Conservation (phyloP, 2,329 filamentous ascomycete species). For the Venturia carpophila region DNA sequence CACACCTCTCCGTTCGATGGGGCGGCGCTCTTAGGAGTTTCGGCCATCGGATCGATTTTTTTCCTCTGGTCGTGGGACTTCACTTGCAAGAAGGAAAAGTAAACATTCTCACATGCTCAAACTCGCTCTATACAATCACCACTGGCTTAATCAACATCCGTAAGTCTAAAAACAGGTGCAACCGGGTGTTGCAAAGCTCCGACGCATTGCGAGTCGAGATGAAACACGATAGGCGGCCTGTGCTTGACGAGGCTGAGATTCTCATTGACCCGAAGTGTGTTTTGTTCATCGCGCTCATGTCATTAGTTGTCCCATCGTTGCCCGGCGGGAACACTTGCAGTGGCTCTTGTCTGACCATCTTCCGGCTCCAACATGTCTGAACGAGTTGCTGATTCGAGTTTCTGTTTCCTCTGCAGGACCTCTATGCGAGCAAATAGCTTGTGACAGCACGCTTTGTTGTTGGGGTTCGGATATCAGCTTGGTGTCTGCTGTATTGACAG, state of each 20-base stretch:
- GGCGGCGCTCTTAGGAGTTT: not conserved
- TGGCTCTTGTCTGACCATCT: not conserved
- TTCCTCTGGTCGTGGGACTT: not conserved
- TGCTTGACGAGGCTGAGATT: constrained; percentile 1
- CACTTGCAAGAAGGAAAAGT: not conserved
- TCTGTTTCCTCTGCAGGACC: not conserved
- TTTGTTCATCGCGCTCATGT: not conserved
- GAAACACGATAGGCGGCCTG: not conserved
- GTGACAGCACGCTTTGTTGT: not conserved
- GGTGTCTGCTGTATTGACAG: not conserved
- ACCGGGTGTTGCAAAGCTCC: not conserved
- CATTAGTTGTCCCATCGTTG: not conserved
- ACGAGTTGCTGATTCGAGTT: not conserved
- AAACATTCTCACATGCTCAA: not conserved
- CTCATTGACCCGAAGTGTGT: not conserved
- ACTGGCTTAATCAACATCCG: not conserved
- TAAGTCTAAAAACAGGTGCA: not conserved
- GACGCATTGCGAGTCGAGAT: not conserved
- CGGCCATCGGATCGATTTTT: not conserved
- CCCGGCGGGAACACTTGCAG: not conserved
- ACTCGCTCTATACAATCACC: not conserved
- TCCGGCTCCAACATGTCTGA: not conserved
- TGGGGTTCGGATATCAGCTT: not conserved
- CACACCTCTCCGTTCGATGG: not conserved
- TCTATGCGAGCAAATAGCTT: not conserved